Conservation (phyloP, 768 basidiomycete species). For the Crassisporium funariophilum region DNA sequence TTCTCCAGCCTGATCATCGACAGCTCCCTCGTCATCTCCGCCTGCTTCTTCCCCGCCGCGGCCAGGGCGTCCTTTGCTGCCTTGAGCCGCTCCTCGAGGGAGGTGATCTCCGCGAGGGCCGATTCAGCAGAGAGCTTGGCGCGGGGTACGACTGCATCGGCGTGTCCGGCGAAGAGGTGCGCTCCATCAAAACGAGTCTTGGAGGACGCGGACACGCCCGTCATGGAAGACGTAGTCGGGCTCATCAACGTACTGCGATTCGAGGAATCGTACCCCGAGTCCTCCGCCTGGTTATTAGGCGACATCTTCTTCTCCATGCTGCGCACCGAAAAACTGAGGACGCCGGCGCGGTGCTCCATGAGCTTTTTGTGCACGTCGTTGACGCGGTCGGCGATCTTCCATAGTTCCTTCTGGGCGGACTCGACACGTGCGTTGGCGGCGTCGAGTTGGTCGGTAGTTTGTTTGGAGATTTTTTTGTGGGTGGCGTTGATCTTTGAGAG, state of each 20-base stretch:
- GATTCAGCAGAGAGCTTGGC: constrained; percentile 45
- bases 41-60: constrained; percentile 61
- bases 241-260: constrained; percentile 53
- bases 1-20: constrained; percentile 67
- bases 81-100: constrained; percentile 67
- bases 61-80: constrained; percentile 60
- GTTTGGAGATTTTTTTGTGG: constrained; percentile 60
- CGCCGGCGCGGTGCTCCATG: constrained; percentile 82
- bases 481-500: constrained; percentile 67
- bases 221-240: constrained; percentile 29
- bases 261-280: constrained; percentile 58
- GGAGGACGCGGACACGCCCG: constrained; percentile 43
- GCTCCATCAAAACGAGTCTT: constrained; percentile 74
- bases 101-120: constrained; percentile 44
- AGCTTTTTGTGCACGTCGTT: constrained; percentile 64
- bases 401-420: constrained; percentile 68
- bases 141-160: constrained; percentile 63
- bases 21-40: constrained; percentile 61
- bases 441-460: constrained; percentile 71
- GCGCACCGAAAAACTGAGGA: constrained; percentile 72
- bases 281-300: constrained; percentile 37
- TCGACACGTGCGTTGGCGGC: constrained; percentile 73
- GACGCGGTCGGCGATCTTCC: constrained; percentile 63
- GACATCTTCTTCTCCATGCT: constrained; percentile 60
- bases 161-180: constrained; percentile 84